Base-by-base conservation (phyloP, 108 stramenopile species). In the Cylindrotheca fusiformis region DNA sequence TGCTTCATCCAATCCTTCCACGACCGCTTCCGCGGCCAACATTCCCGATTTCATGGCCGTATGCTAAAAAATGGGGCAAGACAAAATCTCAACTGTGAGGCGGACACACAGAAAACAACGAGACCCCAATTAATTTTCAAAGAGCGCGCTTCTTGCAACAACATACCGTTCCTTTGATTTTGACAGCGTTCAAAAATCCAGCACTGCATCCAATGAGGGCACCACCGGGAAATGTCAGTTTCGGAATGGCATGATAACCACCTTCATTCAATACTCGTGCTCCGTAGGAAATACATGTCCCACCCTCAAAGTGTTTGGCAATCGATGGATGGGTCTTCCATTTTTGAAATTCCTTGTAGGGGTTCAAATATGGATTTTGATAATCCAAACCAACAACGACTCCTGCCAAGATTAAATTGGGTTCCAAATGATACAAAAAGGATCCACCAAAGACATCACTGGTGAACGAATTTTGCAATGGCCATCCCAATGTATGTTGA, bases 371-470 rank as follows among this genome's bases (percentile, higher is more conserved):
- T 0, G 99, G 99, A 76, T 99, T 99, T 58, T 86, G 80, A 77
- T 99, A 99, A 82, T 99, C 99, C 45, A 98, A 74, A 12, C 99
- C 99, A 51, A 99, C 86, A 17, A 99, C 99, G 46, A 98, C 58
- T 0, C 99, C 99, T 44, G 91, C 74, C 55, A 98, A 75, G 5
- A 99, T 87, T 20, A 96, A 69, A 65, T 99, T 95, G 1, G 97
- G 97, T 52, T 93, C 94, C 67, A 90, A 89, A 65, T 95, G 94
- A 67, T 99, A 99, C 64, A 99, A 67, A 79, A 99, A 99, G n/a
- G 89, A 78, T 28, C 98, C 98, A 4, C 98, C 98, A 67, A 88
- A 99, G 1, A 82, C 78, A 55, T 90, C 88, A 52, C 86, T 85
- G 31, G 78, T 67, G 6, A 80, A 55, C 5, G 80, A 79, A 25